Base-by-base conservation (phyloP, 2,329 filamentous ascomycete species). In the Diaporthe helianthi region DNA sequence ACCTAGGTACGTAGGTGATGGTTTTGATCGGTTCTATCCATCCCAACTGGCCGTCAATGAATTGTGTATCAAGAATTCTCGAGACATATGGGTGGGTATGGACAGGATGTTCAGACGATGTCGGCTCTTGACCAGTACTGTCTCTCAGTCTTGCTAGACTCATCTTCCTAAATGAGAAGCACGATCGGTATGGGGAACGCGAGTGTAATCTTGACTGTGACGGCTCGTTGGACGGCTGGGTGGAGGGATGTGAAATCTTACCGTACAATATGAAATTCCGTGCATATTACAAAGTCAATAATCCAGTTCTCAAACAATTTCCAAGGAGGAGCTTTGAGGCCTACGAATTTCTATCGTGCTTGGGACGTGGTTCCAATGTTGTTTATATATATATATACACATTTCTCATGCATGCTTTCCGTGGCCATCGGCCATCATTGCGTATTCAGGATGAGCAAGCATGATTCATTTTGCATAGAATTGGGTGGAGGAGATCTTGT, bases 71-170 rank as follows among this genome's bases (percentile, higher is more conserved):
- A 6, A 5, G 15, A 9, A 10, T 2, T 12, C 33, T 9, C 3
- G 41, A 13, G 8, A 7, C 19, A 24, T 36, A 12, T 26, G 3
- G 47, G 33, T 46, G 13, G 22, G n/a, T 7, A 29, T n/a, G 26
- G 26, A 9, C 29, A 63, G 29, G 58, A 36, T 64, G 58, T 41
- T 71, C 69, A 71, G 69, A 67, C 69, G 69, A 71, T 71, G 69
- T 71, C 65, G 58, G 66, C 69, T 71, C 66, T 60, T 46, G 24
- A 55, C 58, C 58, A 63, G 44, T 36, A 44, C 29, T 54, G 41
- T 70, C 54, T 55, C 55, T 38, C 65, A 61, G 44, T 68, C 33
- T 51, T 53, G 66, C 54, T 15, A 46, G 33, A 36, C 54, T 61
- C 66, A 63, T 63, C 66, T 52, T 65, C 54, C n/a, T 68, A 61